Base-by-base conservation (phyloP, 805 yeast species). In the Debaryomyces hansenii region DNA sequence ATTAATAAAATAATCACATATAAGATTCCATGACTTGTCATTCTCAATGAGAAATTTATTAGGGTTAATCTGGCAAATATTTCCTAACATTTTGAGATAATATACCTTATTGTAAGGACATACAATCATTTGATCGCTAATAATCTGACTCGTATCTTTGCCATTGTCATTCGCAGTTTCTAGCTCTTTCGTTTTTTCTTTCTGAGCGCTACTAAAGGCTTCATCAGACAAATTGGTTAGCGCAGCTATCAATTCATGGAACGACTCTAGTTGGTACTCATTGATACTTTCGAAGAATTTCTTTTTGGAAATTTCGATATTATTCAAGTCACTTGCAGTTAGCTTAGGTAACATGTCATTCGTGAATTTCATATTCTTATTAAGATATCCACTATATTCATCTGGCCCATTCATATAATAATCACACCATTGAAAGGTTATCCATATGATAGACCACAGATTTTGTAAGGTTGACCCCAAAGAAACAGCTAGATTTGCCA, bases 341-440 rank as follows among this genome's bases (percentile, higher is more conserved):
- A 84, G 57, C 11, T 58, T 59, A 0, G 82, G 63, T 16, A 55
- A 47, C 49, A 50, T 45, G 4, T 53, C 50, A 5, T 61, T 67
- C 11, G 50, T 38, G 16, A 43, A 46, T 15, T 57, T 59, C 37
- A 50, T 50, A 6, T 51, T 53, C 34, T 59, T 62, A 64, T 80
- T 27, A 63, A 51, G 36, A 45, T 41, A 42, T 10, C 62, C 64
- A 51, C 64, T 61, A 42, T 48, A 59, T 44, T 66, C 67, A 41
- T 72, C 75, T 0, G 72, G 67, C 0, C 92, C 92, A 57, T 82
- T 74, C n/a, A 85, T 55, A 53, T 71, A 86, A 56, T 83, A 87
- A 46, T 86, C 83, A 41, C 85, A 74, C 95, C 95, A 87, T 63
- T 87, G 95, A 46, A 90, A 71, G 0, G 95, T 78, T 4, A 79